phyloP scores from a whole-genome alignment of 768 basidiomycete species.

The Coprinopsis strossmayeri region DNA sequence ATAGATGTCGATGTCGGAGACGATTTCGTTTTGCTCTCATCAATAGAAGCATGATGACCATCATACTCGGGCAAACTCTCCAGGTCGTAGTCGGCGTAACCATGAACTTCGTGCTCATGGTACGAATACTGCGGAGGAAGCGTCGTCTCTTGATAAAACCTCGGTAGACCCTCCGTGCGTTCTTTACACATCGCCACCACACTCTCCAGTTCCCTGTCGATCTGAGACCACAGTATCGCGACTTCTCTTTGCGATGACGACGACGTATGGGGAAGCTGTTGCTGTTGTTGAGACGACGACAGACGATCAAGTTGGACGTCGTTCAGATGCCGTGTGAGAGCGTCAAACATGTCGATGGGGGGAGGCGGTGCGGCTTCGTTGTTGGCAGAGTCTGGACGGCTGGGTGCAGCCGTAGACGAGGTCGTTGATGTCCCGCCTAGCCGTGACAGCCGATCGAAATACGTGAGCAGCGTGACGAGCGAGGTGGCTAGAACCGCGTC shows the following conservation, averaged over 20 bases:
- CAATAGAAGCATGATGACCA: conserved; percentile 27
- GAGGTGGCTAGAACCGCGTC: conserved; percentile 63
- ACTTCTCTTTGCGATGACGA: no score
- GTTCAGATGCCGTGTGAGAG: conserved; percentile 61
- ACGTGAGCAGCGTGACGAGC: conserved; percentile 61
- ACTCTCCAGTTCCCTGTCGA: conserved; percentile 68
- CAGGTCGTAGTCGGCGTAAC: conserved; percentile 11
- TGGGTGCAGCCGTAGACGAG: conserved; percentile 9
- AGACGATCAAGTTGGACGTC: conserved; percentile 57
- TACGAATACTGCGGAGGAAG: conserved; percentile 50
- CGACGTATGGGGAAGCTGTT: conserved; percentile 38
- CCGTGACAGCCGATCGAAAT: conserved; percentile 62
- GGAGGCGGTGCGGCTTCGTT: conserved; percentile 19
- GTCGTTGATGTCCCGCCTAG: conserved; percentile 22
- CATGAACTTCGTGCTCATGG: no score
- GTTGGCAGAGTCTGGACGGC: conserved; percentile 3
- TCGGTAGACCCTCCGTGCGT: conserved; percentile 34
- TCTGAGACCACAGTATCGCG: conserved; percentile 71
- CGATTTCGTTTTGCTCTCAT: conserved; percentile 14
- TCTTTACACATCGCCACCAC: conserved; percentile 63
- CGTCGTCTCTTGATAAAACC: conserved; percentile 25
- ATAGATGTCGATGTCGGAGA: no score
- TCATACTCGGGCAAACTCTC: conserved; percentile 56
- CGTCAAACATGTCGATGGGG: conserved; percentile 43
- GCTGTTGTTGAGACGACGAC: conserved; percentile 26